These are phyloP conservation scores for Monilinia polystroma DNA, from an alignment of 2,329 filamentous ascomycete genomes.

Conservation along the genomic window DNA sequence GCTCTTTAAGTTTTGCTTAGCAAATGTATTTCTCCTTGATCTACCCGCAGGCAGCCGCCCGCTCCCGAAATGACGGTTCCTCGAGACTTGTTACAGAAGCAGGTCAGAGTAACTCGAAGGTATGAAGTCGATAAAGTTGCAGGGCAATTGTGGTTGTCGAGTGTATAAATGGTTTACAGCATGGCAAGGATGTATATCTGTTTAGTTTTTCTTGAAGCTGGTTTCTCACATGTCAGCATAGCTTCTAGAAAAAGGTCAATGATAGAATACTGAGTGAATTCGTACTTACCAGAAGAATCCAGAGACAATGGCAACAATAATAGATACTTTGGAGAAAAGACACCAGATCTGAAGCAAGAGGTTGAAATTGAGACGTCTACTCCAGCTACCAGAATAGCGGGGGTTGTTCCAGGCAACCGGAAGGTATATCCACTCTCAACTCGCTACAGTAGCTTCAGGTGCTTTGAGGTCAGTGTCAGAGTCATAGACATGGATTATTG, in stretches of 20 bases:
- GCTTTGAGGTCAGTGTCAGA: slow-evolving; percentile 12
- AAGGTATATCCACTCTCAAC: slow-evolving; percentile 20
- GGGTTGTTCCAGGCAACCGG: slow-evolving; percentile 22
- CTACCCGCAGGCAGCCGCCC: slow-evolving; percentile 12
- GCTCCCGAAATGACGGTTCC: background rate
- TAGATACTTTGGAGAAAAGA: background rate
- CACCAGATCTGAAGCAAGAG: slow-evolving; percentile 1
- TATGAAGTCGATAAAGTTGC: slow-evolving; percentile 19
- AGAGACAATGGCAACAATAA: slow-evolving; percentile 4
- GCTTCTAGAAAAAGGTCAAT: background rate
- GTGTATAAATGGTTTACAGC: slow-evolving; percentile 26
- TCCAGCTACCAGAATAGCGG: slow-evolving; percentile 20
- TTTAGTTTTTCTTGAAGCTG: slow-evolving; percentile 18
- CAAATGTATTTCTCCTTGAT: slow-evolving; percentile 20
- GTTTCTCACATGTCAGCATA: slow-evolving; percentile 16
- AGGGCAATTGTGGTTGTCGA: slow-evolving; percentile 24
- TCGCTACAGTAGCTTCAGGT: slow-evolving; percentile 20
- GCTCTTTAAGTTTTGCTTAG: slow-evolving; percentile 20
- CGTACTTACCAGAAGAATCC: slow-evolving; percentile 1
- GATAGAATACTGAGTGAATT: background rate
- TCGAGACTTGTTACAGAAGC: background rate
- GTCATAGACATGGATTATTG: slow-evolving; percentile 8
- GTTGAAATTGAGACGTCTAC: slow-evolving; percentile 11
- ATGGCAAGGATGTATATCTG: slow-evolving; percentile 28
- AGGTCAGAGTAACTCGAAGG: slow-evolving; percentile 15